These are phyloP conservation scores for Astrocystis sublimbata DNA, from an alignment of 495 filamentous ascomycete species.

Conservation along the genomic window DNA sequence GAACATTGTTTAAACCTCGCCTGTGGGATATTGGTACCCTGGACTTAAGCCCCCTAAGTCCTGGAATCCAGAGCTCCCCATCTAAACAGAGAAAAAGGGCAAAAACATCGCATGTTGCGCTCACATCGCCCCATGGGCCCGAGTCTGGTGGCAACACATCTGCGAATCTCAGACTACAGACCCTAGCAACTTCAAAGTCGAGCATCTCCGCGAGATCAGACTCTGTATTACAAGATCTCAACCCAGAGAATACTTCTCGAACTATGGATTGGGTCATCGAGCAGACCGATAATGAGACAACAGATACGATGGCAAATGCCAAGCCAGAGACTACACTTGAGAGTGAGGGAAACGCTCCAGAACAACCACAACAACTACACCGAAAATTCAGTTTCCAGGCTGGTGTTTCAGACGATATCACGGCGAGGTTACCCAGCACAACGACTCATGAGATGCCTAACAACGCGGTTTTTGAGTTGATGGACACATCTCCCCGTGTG, in stretches of 20 bases:
- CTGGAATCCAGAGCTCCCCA: neutral
- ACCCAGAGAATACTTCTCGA: neutral
- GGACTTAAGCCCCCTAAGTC: slow-evolving; percentile 2
- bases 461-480: slow-evolving; percentile 4
- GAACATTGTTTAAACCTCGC: slow-evolving; percentile 7
- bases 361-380: neutral
- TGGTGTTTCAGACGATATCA: neutral
- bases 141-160: neutral
- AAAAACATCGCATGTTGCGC: neutral
- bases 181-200: neutral
- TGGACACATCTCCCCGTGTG: slow-evolving; percentile 13
- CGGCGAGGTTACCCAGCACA: neutral
- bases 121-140: neutral
- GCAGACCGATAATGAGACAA: neutral
- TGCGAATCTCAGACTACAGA: neutral
- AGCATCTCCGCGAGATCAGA: neutral
- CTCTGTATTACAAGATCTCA: neutral
- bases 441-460: slow-evolving; percentile 2
- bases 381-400: slow-evolving; percentile 13
- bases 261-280: neutral
- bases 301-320: neutral
- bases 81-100: slow-evolving; percentile 2
- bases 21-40: neutral
- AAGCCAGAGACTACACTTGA: neutral
- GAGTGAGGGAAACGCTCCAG: neutral